Base-by-base conservation (phyloP, 1,284 basidiomycete species). In the Tausonia pullulans region DNA sequence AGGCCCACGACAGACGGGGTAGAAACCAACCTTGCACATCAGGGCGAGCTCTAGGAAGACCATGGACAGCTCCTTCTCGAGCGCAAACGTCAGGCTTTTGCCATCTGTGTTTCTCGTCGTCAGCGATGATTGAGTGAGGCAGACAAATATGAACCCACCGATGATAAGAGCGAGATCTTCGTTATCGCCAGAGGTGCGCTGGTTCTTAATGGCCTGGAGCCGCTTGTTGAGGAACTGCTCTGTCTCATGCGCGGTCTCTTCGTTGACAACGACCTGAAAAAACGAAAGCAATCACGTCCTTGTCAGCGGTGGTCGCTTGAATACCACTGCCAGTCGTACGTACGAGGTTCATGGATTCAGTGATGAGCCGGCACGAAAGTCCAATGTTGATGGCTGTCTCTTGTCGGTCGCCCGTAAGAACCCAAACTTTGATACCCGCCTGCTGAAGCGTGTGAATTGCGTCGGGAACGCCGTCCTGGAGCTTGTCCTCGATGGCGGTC, bases 371-470 rank as follows among this genome's bases (percentile, higher is more conserved):
- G 79, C 95, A 98, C 2, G 91, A 94, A 81, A 98, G 86, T 60
- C 96, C 96, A 69, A 99, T 98, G 72, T 98, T 98, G 78, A 98
- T 98, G 11, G 96, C 96, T 2, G 96, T 99, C 77, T 99, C 96
- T 78, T 98, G 95, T 68, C 95, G 81, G 76, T 99, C 96, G 2
- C 96, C 96, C 1, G 96, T 98, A 59, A 98, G 78, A 9, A 99
- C 93, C 96, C 96, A 99, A 49, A 98, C 87, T 82, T 98, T 98
- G 78, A 99, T 98, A 0, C 96, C 96, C 43, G 95, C 95, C 81
- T 88, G 90, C 73, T 98, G 96, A 52, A 99, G 77, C 2, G 93
- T 98, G 73, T 98, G 93, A 66, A 99, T 98, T 3, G 96, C 87
- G 72, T 98, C 96, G 0, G 96, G 96, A 0, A 99, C 96, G 55